Percentiles rank a stretch among this genome's conserved stretches.
Evolutionary conservation across 305 asterid genomes (phyloP).

Genomic region (Petunia hybrid): DNA sequence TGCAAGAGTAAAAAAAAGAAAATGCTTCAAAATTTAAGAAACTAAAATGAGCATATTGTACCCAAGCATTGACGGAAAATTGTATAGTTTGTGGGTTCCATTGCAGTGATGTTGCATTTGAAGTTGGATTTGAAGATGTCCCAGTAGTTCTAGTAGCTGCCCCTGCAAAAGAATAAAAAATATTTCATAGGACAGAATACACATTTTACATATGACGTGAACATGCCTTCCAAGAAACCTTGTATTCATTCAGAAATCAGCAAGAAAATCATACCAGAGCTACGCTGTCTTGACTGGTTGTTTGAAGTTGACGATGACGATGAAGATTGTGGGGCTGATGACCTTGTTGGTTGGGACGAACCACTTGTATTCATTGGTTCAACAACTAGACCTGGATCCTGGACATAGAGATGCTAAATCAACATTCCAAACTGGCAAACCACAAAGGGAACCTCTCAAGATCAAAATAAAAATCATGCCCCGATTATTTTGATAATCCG

Average conservation of each 20-base stretch:
- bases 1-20: conserved; percentile 5
- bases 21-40: not conserved
- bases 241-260: not conserved
- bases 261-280: conserved; percentile 51
- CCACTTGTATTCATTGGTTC: conserved; percentile 73
- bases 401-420: conserved; percentile 30
- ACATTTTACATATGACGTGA: not conserved
- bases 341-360: conserved; percentile 68
- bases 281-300: conserved; percentile 55
- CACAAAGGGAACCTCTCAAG: not conserved
- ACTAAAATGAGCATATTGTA: conserved; percentile 42
- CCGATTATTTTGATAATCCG: conserved; percentile 21
- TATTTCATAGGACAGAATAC: conserved; percentile 25
- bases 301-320: conserved; percentile 60
- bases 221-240: not conserved
- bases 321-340: conserved; percentile 57
- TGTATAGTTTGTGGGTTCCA: conserved; percentile 81
- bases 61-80: conserved; percentile 98
- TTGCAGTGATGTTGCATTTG: conserved; percentile 61
- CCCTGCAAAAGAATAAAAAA: conserved; percentile 46
- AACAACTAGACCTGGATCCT: conserved; percentile 86
- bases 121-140: conserved; percentile 61
- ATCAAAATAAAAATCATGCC: not conserved
- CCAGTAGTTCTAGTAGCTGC: conserved; percentile 75
- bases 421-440: not conserved